A percentile compares a stretch with the other conserved stretches of the same genome.
Evolutionary conservation across 148 eudicot species (phyloP).

Genomic region (Cornus florida): DNA sequence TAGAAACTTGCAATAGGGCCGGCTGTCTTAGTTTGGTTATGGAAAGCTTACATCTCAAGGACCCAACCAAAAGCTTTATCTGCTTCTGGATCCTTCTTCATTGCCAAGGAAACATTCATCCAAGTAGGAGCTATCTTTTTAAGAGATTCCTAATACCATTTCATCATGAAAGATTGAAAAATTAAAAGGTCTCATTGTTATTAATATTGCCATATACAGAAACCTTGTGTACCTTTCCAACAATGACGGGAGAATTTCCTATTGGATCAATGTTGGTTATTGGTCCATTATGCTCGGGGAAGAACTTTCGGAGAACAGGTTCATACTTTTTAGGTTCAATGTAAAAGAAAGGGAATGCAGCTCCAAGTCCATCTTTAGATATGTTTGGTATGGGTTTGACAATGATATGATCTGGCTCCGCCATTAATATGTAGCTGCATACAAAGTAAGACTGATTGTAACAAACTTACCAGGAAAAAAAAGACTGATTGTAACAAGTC

Average conservation of each 20-base stretch:
- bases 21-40: background rate
- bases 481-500: slow-evolving; percentile 11
- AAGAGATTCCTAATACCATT: slow-evolving; percentile 60
- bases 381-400: slow-evolving; percentile 96
- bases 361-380: slow-evolving; percentile 78
- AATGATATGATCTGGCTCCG: slow-evolving; percentile 96
- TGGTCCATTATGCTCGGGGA: slow-evolving; percentile 77
- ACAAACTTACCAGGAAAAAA: background rate
- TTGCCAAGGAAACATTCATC: slow-evolving; percentile 95
- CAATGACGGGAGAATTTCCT: slow-evolving; percentile 95
- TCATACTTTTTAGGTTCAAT: slow-evolving; percentile 94
- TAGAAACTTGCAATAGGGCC: background rate
- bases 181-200: background rate
- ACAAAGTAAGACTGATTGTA: slow-evolving; percentile 11
- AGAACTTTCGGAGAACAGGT: slow-evolving; percentile 70
- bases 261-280: slow-evolving; percentile 87
- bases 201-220: background rate
- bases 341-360: slow-evolving; percentile 98
- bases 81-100: slow-evolving; percentile 89
- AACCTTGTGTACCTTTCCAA: slow-evolving; percentile 62
- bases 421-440: slow-evolving; percentile 92
- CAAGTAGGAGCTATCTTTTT: slow-evolving; percentile 90
- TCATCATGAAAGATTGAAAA: background rate
- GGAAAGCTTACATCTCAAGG: slow-evolving; percentile 73
- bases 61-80: slow-evolving; percentile 99